These are phyloP conservation scores for Colletotrichum orbiculare DNA, from an alignment of 2,329 filamentous ascomycete species.

Conservation along the genomic window DNA sequence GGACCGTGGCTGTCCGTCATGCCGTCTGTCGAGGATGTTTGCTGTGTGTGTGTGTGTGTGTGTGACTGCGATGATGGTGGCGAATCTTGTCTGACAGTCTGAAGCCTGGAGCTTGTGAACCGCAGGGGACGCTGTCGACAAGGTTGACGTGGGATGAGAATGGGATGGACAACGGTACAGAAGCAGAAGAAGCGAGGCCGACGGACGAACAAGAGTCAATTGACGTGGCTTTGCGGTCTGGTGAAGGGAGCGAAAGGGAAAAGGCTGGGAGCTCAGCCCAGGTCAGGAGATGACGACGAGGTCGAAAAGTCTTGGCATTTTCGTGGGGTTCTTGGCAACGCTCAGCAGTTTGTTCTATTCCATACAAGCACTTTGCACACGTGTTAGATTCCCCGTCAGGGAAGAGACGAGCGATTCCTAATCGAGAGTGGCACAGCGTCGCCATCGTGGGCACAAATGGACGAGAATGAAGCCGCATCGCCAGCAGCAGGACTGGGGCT, in stretches of 20 bases:
- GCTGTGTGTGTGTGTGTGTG: background rate
- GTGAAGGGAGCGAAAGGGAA: background rate
- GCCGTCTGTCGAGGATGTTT: background rate
- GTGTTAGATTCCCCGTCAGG: background rate
- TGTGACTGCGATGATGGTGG: background rate
- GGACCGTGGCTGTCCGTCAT: slow-evolving; percentile 11
- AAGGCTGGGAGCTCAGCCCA: background rate
- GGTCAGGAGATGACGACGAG: slow-evolving; percentile 8
- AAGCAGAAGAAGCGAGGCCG: background rate
- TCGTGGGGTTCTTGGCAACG: slow-evolving; percentile 17
- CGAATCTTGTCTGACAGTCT: no score
- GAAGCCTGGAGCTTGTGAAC: background rate
- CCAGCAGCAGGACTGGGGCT: no score
- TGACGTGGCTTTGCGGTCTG: no score
- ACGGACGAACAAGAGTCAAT: background rate
- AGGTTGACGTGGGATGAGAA: slow-evolving; percentile 9
- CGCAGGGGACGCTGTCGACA: background rate
- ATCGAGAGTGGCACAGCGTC: background rate
- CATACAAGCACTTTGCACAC: slow-evolving; percentile 3
- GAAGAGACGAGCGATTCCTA: background rate
- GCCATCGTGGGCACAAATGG: no score
- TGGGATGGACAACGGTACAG: background rate
- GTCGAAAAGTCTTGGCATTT: slow-evolving; percentile 25
- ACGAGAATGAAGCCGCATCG: no score
- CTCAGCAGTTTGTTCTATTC: background rate